A percentile compares a stretch with the other conserved stretches of the same genome.
Evolutionary conservation across 768 basidiomycete genomes (phyloP).

Genomic region (Cubamyces lactineus): DNA sequence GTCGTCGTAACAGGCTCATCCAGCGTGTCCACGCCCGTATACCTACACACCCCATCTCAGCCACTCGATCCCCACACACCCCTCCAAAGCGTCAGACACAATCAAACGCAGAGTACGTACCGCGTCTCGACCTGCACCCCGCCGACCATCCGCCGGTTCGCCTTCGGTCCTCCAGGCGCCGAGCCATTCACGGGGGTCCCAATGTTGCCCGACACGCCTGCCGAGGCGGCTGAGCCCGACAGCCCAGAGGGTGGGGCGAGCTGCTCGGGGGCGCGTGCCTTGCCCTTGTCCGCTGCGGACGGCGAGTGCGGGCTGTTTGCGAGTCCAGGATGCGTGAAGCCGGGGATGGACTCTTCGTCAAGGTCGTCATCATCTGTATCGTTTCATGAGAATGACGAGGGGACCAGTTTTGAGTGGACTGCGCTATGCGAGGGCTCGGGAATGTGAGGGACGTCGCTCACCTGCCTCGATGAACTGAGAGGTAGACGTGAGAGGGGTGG

Average conservation of each 20-base stretch:
- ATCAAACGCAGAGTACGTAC: slow-evolving; percentile 43
- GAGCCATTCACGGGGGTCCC: slow-evolving; percentile 47
- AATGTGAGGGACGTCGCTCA: slow-evolving; percentile 28
- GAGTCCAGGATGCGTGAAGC: slow-evolving; percentile 69
- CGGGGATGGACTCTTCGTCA: slow-evolving; percentile 80
- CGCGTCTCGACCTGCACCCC: slow-evolving; percentile 89
- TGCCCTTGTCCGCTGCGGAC: slow-evolving; percentile 62
- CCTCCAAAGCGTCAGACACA: background rate
- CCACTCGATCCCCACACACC: background rate
- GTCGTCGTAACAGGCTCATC: slow-evolving; percentile 91
- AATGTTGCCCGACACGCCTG: slow-evolving; percentile 69
- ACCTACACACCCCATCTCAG: slow-evolving; percentile 44
- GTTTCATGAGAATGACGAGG: background rate
- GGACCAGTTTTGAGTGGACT: background rate
- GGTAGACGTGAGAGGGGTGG: slow-evolving; percentile 48
- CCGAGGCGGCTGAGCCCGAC: slow-evolving; percentile 39
- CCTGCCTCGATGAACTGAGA: slow-evolving; percentile 86
- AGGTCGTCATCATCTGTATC: slow-evolving; percentile 73
- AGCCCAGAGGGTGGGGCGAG: slow-evolving; percentile 47
- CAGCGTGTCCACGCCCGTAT: slow-evolving; percentile 83
- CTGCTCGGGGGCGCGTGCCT: slow-evolving; percentile 62
- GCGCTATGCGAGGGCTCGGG: background rate
- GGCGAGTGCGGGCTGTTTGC: slow-evolving; percentile 42
- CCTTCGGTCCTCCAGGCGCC: slow-evolving; percentile 37
- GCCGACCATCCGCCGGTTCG: slow-evolving; percentile 71